Conservation (phyloP, 257 asterid species). For the Solanum pimpinellifolium region DNA sequence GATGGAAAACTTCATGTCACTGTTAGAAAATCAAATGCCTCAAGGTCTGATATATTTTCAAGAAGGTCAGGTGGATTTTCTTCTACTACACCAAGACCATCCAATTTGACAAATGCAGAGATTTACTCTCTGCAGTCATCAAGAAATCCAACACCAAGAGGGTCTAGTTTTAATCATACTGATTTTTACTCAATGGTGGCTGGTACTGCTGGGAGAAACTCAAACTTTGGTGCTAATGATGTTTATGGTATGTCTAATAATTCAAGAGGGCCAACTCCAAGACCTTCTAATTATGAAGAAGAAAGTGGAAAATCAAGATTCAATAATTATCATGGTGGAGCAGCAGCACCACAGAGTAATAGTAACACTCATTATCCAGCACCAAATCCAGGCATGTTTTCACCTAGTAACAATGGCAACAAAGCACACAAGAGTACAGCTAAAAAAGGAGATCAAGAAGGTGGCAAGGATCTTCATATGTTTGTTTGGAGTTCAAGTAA, state of each 20-base stretch:
- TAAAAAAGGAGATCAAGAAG: conserved; percentile 32
- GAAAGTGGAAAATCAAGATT: conserved; percentile 43
- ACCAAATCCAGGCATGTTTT: conserved; percentile 79
- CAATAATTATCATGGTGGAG: conserved; percentile 26
- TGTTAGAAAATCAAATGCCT: conserved; percentile 67
- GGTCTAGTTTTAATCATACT: conserved; percentile 74
- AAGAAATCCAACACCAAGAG: conserved; percentile 78
- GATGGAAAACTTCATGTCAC: conserved; percentile 83
- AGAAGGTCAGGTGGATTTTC: conserved; percentile 55
- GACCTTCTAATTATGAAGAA: conserved; percentile 74
- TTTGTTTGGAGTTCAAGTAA: conserved; percentile 93
- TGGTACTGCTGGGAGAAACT: conserved; percentile 51
- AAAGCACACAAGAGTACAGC: conserved; percentile 34
- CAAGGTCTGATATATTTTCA: conserved; percentile 68
- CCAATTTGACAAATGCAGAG: conserved; percentile 75
- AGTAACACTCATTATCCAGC: conserved; percentile 40
- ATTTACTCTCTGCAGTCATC: conserved; percentile 83
- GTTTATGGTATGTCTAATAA: conserved; percentile 32
- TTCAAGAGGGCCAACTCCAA: conserved; percentile 65
- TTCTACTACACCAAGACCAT: conserved; percentile 63
- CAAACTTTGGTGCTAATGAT: conserved; percentile 65
- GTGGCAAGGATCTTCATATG: conserved; percentile 71
- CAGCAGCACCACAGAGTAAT: background rate
- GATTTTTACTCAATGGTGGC: conserved; percentile 77
- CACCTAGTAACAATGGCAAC: conserved; percentile 28